phyloP scores from a whole-genome alignment of 2,329 filamentous ascomycete species.

The Calonectria pseudoturangicola region DNA sequence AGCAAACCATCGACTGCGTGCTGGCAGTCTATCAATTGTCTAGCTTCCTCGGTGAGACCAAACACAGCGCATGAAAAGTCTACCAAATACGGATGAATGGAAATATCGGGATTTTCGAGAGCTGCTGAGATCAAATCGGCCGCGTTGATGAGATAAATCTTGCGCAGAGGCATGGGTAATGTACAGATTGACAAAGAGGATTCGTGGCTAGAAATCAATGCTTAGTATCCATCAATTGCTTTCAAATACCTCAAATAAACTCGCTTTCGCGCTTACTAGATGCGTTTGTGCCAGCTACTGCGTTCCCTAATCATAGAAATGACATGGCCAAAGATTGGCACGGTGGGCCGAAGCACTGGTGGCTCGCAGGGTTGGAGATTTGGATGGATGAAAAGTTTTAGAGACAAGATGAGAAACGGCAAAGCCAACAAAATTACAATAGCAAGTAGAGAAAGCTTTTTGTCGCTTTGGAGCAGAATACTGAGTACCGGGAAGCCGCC shows the following conservation, averaged over 20 bases:
- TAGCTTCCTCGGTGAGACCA: slow-evolving; percentile 33
- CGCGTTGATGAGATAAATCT: slow-evolving; percentile 65
- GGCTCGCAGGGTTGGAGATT: slow-evolving; percentile 40
- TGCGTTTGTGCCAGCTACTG: slow-evolving; percentile 36
- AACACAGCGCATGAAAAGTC: slow-evolving; percentile 51
- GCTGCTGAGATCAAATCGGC: slow-evolving; percentile 62
- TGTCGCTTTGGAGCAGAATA: background rate
- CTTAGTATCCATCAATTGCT: background rate
- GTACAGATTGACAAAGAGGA: slow-evolving; percentile 61
- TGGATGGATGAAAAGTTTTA: slow-evolving; percentile 14
- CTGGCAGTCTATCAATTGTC: background rate
- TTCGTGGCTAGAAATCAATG: slow-evolving; percentile 39
- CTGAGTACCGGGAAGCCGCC: background rate
- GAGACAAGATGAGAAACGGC: background rate
- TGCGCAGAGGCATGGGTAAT: slow-evolving; percentile 63
- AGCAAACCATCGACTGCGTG: slow-evolving; percentile 17
- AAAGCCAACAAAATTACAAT: background rate
- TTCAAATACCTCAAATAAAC: no score
- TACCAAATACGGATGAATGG: slow-evolving; percentile 63
- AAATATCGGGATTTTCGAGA: slow-evolving; percentile 62
- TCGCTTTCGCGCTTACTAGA: background rate
- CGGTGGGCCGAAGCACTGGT: slow-evolving; percentile 35
- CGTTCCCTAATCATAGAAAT: slow-evolving; percentile 42
- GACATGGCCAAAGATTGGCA: slow-evolving; percentile 47
- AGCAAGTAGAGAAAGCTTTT: background rate